These are phyloP conservation scores for Aspergillus viridinutans DNA, from an alignment of 2,329 filamentous ascomycete species.

Conservation along the genomic window DNA sequence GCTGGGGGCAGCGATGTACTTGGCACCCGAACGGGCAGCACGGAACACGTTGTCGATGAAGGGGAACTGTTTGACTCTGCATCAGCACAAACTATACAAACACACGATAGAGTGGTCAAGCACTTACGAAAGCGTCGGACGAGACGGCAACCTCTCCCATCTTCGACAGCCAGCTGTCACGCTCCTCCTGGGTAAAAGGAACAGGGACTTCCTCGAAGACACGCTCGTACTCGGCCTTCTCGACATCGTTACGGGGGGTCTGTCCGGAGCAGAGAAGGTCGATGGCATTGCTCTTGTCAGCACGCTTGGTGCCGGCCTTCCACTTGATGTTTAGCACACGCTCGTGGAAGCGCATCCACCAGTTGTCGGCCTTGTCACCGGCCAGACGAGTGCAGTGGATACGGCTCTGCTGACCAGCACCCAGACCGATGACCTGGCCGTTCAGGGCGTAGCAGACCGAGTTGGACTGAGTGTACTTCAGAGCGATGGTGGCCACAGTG, in stretches of 20 bases:
- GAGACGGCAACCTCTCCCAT: conserved; percentile 73
- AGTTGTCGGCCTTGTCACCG: conserved; percentile 98
- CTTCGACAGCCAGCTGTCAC: conserved; percentile 78
- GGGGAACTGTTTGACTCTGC: conserved; percentile 61
- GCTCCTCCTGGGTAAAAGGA: conserved; percentile 78
- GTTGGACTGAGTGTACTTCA: conserved; percentile 99
- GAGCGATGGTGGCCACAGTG: conserved; percentile 89
- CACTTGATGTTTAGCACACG: conserved; percentile 84
- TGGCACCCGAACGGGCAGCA: conserved; percentile 79
- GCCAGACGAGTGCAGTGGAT: conserved; percentile 98
- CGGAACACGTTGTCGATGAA: conserved; percentile 98
- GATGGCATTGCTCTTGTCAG: conserved; percentile 97
- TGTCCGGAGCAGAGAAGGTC: conserved; percentile 90
- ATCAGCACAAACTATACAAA: not conserved
- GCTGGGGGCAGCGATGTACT: conserved; percentile 90
- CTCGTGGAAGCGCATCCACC: conserved; percentile 98
- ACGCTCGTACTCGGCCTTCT: conserved; percentile 80
- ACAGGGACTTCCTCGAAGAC: conserved; percentile 86
- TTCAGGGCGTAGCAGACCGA: conserved; percentile 96
- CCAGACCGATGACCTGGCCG: conserved; percentile 89
- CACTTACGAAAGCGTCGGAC: conserved; percentile 88
- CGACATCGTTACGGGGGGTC: conserved; percentile 75
- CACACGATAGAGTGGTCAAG: not conserved
- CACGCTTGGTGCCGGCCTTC: conserved; percentile 95
- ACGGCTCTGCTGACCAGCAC: conserved; percentile 92